phyloP scores from a whole-genome alignment of 306 rosid species.

The Castanopsis chinensis region DNA sequence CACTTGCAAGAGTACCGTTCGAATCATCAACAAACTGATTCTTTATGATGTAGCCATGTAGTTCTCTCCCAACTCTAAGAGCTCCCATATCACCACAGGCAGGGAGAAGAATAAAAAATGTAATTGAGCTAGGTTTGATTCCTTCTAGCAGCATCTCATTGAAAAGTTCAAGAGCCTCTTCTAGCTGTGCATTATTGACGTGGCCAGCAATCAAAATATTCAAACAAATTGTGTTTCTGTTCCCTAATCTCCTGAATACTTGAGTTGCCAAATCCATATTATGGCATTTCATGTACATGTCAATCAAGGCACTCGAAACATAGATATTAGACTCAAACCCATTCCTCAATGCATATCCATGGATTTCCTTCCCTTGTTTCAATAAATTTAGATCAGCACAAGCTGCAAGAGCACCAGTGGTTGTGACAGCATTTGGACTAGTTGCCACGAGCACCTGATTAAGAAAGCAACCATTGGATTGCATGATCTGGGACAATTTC shows the following conservation, averaged over 20 bases:
- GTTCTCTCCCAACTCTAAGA: slow-evolving; percentile 30
- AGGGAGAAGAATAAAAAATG: slow-evolving; percentile 33
- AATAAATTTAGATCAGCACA: slow-evolving; percentile 39
- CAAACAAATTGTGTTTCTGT: slow-evolving; percentile 39
- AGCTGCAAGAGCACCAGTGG: slow-evolving; percentile 42
- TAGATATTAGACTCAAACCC: slow-evolving; percentile 30
- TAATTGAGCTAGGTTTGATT: slow-evolving; percentile 31
- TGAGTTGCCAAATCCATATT: slow-evolving; percentile 23
- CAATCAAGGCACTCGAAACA: slow-evolving; percentile 36
- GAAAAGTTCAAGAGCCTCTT: slow-evolving; percentile 34
- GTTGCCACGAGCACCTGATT: slow-evolving; percentile 6
- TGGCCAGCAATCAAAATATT: slow-evolving; percentile 45
- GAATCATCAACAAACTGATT: slow-evolving; percentile 9
- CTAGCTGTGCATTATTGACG: slow-evolving; percentile 19
- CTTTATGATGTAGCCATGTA: slow-evolving; percentile 37
- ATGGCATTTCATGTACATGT: slow-evolving; percentile 35
- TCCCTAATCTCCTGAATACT: slow-evolving; percentile 24
- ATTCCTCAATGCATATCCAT: slow-evolving; percentile 35
- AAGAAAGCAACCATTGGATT: slow-evolving; percentile 15
- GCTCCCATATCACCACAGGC: slow-evolving; percentile 26
- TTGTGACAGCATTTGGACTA: slow-evolving; percentile 29
- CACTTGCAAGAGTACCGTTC: slow-evolving; percentile 16
- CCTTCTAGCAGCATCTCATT: slow-evolving; percentile 36
- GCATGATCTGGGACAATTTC: slow-evolving; percentile 33
- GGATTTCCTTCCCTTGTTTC: slow-evolving; percentile 48